Base-by-base conservation (phyloP, 768 basidiomycete species). In the Pholiota microspora region DNA sequence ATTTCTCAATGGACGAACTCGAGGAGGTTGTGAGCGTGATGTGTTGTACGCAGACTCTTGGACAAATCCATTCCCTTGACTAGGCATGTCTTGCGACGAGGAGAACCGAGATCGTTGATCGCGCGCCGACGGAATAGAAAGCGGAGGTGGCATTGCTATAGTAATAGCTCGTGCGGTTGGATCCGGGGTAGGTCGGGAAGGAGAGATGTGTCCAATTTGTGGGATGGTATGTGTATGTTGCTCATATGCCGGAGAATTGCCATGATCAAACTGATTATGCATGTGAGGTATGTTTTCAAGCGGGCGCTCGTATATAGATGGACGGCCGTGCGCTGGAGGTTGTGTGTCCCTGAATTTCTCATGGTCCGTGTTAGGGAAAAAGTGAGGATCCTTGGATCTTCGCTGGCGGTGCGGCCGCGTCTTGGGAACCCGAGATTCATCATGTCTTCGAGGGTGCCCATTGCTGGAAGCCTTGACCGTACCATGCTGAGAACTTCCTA, bases 401-500 rank as follows among this genome's bases (percentile, higher is more conserved):
- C 59, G 64, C 29, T 69, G 74, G 15, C 76, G 78, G 58, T 75
- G 73, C 49, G 59, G 71, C 49, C 68, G 46, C n/a, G 58, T 45
- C 47, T 57, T 62, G 2, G 53, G 34, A 49, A 54, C 55, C 38
- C 46, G 53, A 2, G 60, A 49, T 34, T 66, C 68, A 51, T 64
- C 66, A 45, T 27, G 61, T 60, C 57, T 64, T 62, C 50, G 64
- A 50, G 31, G 51, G 53, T 51, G 15, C 24, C 57, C 55, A 59
- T 73, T 72, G 50, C 69, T 64, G 68, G 58, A 44, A 65, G 62
- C 59, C 67, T 60, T 18, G 67, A 36, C 61, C 40, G 71, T 60
- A 7, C 21, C 69, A 64, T 60, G 73, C 60, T 64, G 76, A 10
- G 77, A 70, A 16, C 72, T 75, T 12, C 77, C 67, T 13, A 73